Evolutionary conservation across 2,329 filamentous ascomycete genomes (phyloP), one percentile per base, ranked within the genome.

Genomic region (Fusarium scirpi): DNA sequence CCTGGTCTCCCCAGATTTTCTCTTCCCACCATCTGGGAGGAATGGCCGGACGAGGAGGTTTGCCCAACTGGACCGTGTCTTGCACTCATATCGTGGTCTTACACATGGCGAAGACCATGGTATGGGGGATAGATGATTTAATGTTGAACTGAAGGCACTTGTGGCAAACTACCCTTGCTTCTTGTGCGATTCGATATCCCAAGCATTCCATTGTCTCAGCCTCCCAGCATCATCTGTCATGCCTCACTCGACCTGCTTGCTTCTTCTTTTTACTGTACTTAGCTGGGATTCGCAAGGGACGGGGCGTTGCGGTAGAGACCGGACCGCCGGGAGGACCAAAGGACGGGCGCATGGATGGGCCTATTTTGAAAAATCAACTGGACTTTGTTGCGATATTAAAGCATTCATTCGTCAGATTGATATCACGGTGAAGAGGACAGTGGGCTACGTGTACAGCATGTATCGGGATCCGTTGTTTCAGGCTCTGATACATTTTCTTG

Each of bases 131-230:
- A 24, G 43, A 30, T 34, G 41, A 49, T 41, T 46, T 24, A 18
- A n/a, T 38, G 32, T 22, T 25, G 30, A 34, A 51, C 10, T 41
- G 25, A 69, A 55, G 34, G 27, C 30, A 62, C 32, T 34, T 41
- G 62, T 58, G 62, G 62, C 57, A 41, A 60, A 30, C 12, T 49
- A 29, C 22, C 38, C 32, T 47, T 57, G n/a, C n/a, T 49, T 34
- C 34, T 38, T 38, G 34, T 43, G 46, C 46, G 40, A 58, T 70
- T 40, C 46, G 52, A 32, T 45, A 55, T 51, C 51, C 24, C 34
- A 69, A 68, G 34, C 67, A 70, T 70, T 70, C 63, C 67, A 64
- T 29, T 54, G 55, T 65, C 48, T 54, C 54, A 68, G 67, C 67
- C 51, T 53, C 48, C 49, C 29, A 59, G 20, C 30, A 51, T 67